phyloP scores from a whole-genome alignment of 2,329 filamentous ascomycete genomes.

The Fusarium nodosum region DNA sequence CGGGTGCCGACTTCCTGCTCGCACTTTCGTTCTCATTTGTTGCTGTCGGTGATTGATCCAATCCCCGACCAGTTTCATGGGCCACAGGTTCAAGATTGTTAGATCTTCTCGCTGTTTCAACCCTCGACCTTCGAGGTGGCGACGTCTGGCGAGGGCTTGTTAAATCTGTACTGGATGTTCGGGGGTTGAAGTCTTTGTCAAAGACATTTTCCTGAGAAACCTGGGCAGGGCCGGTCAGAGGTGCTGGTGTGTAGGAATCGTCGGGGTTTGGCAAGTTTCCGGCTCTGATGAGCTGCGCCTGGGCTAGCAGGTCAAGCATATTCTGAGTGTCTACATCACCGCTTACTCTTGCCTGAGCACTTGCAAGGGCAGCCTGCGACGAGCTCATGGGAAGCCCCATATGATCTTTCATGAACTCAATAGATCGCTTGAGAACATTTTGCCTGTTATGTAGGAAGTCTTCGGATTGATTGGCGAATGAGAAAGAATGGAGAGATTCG shows the following conservation, averaged over 20 bases:
- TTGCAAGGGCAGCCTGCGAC: constrained; percentile 80
- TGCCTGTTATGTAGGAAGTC: constrained; percentile 92
- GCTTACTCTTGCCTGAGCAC: constrained; percentile 83
- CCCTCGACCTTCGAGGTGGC: constrained; percentile 47
- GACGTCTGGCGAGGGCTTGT: constrained; percentile 55
- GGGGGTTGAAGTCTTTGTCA: constrained; percentile 80
- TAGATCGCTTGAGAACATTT: constrained; percentile 90
- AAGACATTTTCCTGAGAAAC: constrained; percentile 84
- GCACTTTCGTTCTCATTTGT: constrained; percentile 70
- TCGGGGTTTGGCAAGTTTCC: constrained; percentile 70
- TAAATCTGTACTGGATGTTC: constrained; percentile 65
- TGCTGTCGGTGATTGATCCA: constrained; percentile 66
- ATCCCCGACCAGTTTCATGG: constrained; percentile 52
- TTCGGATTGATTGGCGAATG: constrained; percentile 95
- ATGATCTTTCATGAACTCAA: constrained; percentile 96
- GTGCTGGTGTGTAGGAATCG: constrained; percentile 61
- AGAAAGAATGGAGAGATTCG: constrained; percentile 97
- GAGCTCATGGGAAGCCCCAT: constrained; percentile 79
- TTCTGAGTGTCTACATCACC: constrained; percentile 90
- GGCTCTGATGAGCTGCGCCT: constrained; percentile 81
- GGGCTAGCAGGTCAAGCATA: constrained; percentile 89
- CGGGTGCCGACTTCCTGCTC: constrained; percentile 65
- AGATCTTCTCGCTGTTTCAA: constrained; percentile 32
- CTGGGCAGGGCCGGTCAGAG: constrained; percentile 84
- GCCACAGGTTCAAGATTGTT: constrained; percentile 34